Conservation (phyloP, 2,329 filamentous ascomycete species). For the Curvularia verruculosa region DNA sequence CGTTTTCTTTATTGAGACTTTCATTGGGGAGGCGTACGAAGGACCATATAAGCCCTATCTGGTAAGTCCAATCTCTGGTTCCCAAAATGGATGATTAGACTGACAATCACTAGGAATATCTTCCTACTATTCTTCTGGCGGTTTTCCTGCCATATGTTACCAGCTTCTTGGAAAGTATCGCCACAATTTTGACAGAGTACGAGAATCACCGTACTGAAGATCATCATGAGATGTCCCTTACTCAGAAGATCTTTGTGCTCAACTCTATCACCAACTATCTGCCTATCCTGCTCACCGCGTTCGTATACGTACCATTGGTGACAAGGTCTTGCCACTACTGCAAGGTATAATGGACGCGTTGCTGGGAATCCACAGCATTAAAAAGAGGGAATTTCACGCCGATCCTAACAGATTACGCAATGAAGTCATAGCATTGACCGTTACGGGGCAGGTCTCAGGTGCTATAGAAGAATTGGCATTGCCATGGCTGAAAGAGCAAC, state of each 20-base stretch:
- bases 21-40: slow-evolving; percentile 43
- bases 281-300: slow-evolving; percentile 44
- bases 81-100: neutral
- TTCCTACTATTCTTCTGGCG: slow-evolving; percentile 42
- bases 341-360: slow-evolving; percentile 26
- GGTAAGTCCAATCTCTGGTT: slow-evolving; percentile 13
- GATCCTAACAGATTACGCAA: slow-evolving; percentile 41
- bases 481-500: slow-evolving; percentile 38
- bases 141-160: slow-evolving; percentile 40
- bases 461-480: slow-evolving; percentile 39
- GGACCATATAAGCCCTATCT: slow-evolving; percentile 41
- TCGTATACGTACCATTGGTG: slow-evolving; percentile 41
- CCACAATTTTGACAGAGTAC: slow-evolving; percentile 40
- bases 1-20: slow-evolving; percentile 42
- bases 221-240: slow-evolving; percentile 43
- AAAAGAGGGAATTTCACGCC: slow-evolving; percentile 27
- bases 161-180: slow-evolving; percentile 34
- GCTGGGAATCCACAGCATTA: slow-evolving; percentile 17
- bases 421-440: slow-evolving; percentile 42
- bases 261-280: slow-evolving; percentile 47
- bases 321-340: slow-evolving; percentile 32
- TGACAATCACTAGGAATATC: slow-evolving; percentile 37
- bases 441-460: slow-evolving; percentile 43
- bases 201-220: slow-evolving; percentile 44
- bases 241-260: slow-evolving; percentile 44